Evolutionary conservation across 169 alveolate genomes (phyloP).

Genomic region (Babesia bigemina): DNA sequence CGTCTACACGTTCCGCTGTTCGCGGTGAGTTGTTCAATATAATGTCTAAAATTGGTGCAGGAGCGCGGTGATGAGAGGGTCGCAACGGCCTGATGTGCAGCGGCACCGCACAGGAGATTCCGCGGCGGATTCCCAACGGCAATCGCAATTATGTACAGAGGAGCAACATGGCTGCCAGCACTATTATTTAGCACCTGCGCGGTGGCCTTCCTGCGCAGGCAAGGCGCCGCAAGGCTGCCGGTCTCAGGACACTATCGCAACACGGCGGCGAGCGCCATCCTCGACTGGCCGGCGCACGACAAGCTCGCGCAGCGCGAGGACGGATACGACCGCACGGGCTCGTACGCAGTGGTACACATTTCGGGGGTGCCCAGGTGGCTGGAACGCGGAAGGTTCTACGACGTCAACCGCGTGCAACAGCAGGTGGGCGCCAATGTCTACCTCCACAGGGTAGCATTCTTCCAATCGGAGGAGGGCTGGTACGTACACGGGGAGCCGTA

Average conservation of each 20-base stretch:
- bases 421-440: conserved; percentile 75
- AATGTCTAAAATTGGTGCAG: not conserved
- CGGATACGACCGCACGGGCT: conserved; percentile 80
- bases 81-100: conserved; percentile 5
- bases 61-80: conserved; percentile 25
- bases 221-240: conserved; percentile 1
- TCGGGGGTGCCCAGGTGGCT: conserved; percentile 82
- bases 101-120: not conserved
- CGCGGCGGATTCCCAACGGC: not conserved
- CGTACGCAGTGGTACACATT: conserved; percentile 76
- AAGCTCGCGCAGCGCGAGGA: conserved; percentile 73
- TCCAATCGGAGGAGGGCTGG: conserved; percentile 75
- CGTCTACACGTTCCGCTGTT: conserved; percentile 22
- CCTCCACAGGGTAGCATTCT: conserved; percentile 77
- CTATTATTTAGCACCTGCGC: not conserved
- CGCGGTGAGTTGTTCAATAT: not conserved
- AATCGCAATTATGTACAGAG: conserved; percentile 24
- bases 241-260: conserved; percentile 6
- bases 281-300: conserved; percentile 81
- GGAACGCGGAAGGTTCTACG: conserved; percentile 84
- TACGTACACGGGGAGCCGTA: conserved; percentile 79
- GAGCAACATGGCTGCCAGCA: not conserved
- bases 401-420: conserved; percentile 80
- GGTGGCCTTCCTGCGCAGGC: conserved; percentile 4
- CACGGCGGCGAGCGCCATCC: conserved; percentile 2